Conservation (phyloP, 2,329 filamentous ascomycete genomes). For the Clarireedia sp. region DNA sequence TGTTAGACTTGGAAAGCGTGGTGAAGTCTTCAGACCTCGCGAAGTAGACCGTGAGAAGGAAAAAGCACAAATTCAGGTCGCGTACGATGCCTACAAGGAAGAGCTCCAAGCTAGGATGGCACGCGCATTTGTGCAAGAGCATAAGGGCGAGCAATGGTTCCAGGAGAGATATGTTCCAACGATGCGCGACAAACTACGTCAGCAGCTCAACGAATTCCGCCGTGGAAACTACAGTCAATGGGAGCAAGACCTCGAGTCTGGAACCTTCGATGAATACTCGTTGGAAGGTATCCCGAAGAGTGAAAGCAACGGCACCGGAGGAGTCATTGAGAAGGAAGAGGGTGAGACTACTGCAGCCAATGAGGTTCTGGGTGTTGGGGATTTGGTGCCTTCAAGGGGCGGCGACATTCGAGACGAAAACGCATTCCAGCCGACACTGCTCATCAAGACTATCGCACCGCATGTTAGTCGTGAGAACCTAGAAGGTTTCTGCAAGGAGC, state of each 20-base stretch:
- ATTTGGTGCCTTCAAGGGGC: constrained; percentile 74
- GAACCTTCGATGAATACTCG: constrained; percentile 88
- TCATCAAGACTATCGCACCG: constrained; percentile 97
- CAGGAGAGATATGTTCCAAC: constrained; percentile 87
- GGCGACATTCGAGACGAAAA: constrained; percentile 86
- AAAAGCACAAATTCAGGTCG: constrained; percentile 66
- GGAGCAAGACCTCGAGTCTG: constrained; percentile 78
- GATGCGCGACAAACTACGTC: constrained; percentile 65
- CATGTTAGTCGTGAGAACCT: constrained; percentile 91
- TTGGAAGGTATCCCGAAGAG: constrained; percentile 90
- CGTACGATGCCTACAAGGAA: constrained; percentile 61
- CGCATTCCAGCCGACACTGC: constrained; percentile 78
- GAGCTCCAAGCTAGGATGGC: constrained; percentile 73
- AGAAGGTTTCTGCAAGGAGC: constrained; percentile 89
- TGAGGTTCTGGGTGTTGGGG: constrained; percentile 86
- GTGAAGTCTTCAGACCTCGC: constrained; percentile 54
- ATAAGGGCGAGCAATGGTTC: constrained; percentile 98
- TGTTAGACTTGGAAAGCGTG: constrained; percentile 58
- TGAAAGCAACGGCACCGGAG: constrained; percentile 80
- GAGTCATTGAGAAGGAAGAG: constrained; percentile 86
- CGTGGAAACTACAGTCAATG: constrained; percentile 74
- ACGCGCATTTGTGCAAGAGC: constrained; percentile 78
- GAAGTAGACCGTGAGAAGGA: constrained; percentile 75
- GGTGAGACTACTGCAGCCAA: constrained; percentile 87
- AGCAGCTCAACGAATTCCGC: constrained; percentile 72